Evolutionary conservation across 768 basidiomycete species (phyloP), one percentile per base, ranked within the genome.

Genomic region (Sporobolomyces pararoseus): DNA sequence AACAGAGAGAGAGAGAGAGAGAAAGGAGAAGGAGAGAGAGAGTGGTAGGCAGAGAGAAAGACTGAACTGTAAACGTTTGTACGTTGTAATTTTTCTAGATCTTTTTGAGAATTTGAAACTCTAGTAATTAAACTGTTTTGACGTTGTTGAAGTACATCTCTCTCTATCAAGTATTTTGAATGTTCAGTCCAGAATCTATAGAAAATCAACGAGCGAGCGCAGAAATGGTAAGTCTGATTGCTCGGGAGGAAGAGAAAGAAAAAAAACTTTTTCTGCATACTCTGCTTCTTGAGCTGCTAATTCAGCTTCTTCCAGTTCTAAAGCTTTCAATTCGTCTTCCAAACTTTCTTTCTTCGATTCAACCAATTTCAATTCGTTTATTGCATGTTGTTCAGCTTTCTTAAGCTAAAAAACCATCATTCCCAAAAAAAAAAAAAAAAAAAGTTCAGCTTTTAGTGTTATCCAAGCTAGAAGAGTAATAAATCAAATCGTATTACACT

Each of bases 261-360:
- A n/a, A n/a, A n/a, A n/a, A n/a, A n/a, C n/a, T n/a, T n/a, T n/a
- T n/a, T n/a, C n/a, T n/a, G n/a, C n/a, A n/a, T n/a, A 91, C 88
- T 89, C 87, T 32, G 86, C 85, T 79, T 96, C 94, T 68, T 97
- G 91, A 51, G 84, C 82, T 76, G 88, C 88, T n/a, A 95, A 80
- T 10, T 82, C 83, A 64, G 84, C 86, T 81, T 96, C 89, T 76
- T 93, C 91, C 35, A 83, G 77, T 72, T 92, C 90, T 55, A 93
- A 81, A 46, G 83, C 81, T 46, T 82, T 82, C 55, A 92, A 75
- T 76, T 95, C 90, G 61, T 84, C 84, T 12, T 89, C 87, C 27
- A 97, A 82, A 74, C 87, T 86, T 55, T 84, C 85, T 53, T 87
- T 85, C 77, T 94, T 92, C 49, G 84, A 82, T 77, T 94, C 90